Evolutionary conservation across 441 rosid genomes (phyloP).

Genomic region (Eugenia klotzschiana): DNA sequence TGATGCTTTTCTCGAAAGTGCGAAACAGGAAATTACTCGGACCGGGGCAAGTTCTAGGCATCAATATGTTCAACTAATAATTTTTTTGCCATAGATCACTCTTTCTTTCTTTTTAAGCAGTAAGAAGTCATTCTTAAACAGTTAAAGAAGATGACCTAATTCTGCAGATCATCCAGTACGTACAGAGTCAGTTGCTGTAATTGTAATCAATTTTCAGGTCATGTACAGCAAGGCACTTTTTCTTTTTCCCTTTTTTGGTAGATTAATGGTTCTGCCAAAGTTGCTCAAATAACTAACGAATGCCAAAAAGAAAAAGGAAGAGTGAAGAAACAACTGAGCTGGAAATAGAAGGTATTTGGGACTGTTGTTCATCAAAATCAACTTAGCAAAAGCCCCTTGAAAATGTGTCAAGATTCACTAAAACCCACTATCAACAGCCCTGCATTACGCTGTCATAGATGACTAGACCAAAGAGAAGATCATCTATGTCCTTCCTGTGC

Average conservation of each 20-base stretch:
- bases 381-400: too few relatives aligned
- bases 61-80: not conserved
- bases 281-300: not conserved
- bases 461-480: not conserved
- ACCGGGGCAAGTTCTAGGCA: not conserved
- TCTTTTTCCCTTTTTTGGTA: not conserved
- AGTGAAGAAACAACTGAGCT: not conserved
- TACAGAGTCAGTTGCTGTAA: not conserved
- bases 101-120: too few relatives aligned
- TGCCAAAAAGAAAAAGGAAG: not conserved
- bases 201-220: not conserved
- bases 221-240: not conserved
- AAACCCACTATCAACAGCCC: not conserved
- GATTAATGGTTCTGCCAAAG: not conserved
- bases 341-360: not conserved
- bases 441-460: not conserved
- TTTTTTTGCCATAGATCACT: not conserved
- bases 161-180: too few relatives aligned
- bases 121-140: not conserved
- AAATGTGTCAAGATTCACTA: too few relatives aligned
- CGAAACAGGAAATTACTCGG: not conserved
- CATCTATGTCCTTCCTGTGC: not conserved
- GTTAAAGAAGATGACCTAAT: not conserved
- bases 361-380: not conserved
- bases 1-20: not conserved